Evolutionary conservation across 768 basidiomycete species (phyloP).

Genomic region (Pleurotus pulmonarius): DNA sequence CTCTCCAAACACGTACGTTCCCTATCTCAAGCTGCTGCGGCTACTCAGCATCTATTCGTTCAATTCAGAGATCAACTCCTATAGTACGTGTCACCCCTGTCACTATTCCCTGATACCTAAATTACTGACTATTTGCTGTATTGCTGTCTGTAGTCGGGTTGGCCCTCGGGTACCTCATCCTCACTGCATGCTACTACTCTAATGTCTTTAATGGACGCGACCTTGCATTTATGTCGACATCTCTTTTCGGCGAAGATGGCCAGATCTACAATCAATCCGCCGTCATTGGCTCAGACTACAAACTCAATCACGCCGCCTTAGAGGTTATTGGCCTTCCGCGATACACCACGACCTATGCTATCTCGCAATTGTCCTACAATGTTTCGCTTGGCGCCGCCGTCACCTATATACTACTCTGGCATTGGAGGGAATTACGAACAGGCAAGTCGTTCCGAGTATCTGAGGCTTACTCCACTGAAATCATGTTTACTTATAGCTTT

Average conservation of each 20-base stretch:
- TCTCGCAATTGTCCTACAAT: slow-evolving; percentile 48
- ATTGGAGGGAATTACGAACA: slow-evolving; percentile 44
- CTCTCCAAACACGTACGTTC: slow-evolving; percentile 46
- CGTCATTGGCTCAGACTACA: slow-evolving; percentile 35
- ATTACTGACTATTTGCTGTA: neutral
- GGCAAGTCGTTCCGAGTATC: slow-evolving; percentile 20
- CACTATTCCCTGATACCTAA: neutral
- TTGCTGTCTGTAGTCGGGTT: slow-evolving; percentile 49
- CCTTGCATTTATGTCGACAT: slow-evolving; percentile 44
- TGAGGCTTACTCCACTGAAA: neutral
- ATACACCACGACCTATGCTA: slow-evolving; percentile 44
- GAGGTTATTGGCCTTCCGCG: slow-evolving; percentile 21
- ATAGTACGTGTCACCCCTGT: slow-evolving; percentile 24
- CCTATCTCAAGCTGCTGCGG: slow-evolving; percentile 4
- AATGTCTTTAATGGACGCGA: slow-evolving; percentile 42
- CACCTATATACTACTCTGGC: slow-evolving; percentile 47
- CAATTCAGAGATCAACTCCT: slow-evolving; percentile 34
- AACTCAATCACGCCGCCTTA: slow-evolving; percentile 26
- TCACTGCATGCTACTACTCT: slow-evolving; percentile 38
- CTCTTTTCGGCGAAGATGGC: slow-evolving; percentile 35
- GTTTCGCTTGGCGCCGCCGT: slow-evolving; percentile 46
- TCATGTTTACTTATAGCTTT: slow-evolving; percentile 26
- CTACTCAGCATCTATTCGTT: neutral
- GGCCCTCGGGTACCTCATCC: slow-evolving; percentile 40
- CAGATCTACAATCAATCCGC: slow-evolving; percentile 36